phyloP scores from a whole-genome alignment of 371 early-diverging fungal species.

The Rhizopus microsporus region DNA sequence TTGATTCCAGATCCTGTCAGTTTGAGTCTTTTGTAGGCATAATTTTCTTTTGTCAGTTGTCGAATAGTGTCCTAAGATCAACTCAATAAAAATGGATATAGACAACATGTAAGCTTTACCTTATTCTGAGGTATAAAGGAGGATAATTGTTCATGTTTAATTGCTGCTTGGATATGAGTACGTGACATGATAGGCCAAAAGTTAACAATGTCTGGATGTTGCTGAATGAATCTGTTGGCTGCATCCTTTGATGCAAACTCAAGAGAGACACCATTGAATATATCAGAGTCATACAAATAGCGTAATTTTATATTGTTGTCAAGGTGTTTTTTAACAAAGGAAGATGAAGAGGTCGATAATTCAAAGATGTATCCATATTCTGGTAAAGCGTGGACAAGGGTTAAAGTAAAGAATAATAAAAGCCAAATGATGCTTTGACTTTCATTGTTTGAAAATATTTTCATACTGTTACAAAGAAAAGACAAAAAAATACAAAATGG shows the following conservation, averaged over 20 bases:
- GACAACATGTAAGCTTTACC: background rate
- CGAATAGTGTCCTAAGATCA: conserved; percentile 22
- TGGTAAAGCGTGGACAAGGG: background rate
- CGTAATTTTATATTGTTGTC: conserved; percentile 13
- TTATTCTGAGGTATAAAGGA: conserved; percentile 17
- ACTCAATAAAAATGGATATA: background rate
- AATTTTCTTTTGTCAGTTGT: conserved; percentile 23
- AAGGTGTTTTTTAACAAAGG: conserved; percentile 10
- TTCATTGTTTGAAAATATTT: background rate
- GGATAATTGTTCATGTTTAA: conserved; percentile 1
- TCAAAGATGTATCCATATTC: conserved; percentile 21
- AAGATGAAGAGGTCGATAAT: conserved; percentile 1
- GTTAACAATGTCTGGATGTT: conserved; percentile 18
- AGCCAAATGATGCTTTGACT: background rate
- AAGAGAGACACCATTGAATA: conserved; percentile 32
- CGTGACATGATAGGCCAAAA: conserved; percentile 36
- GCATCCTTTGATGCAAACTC: conserved; percentile 19
- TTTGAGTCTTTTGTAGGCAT: conserved; percentile 18
- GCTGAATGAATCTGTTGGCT: conserved; percentile 17
- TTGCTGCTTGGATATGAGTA: conserved; percentile 19
- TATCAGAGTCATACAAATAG: conserved; percentile 31
- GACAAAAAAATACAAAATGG: background rate
- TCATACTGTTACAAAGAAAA: background rate
- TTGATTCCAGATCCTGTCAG: conserved; percentile 33
- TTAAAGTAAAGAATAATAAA: background rate